Percentiles rank a stretch among this genome's conserved stretches.
Conservation (phyloP, 2,329 filamentous ascomycete genomes). For the Xylaria sp. region DNA sequence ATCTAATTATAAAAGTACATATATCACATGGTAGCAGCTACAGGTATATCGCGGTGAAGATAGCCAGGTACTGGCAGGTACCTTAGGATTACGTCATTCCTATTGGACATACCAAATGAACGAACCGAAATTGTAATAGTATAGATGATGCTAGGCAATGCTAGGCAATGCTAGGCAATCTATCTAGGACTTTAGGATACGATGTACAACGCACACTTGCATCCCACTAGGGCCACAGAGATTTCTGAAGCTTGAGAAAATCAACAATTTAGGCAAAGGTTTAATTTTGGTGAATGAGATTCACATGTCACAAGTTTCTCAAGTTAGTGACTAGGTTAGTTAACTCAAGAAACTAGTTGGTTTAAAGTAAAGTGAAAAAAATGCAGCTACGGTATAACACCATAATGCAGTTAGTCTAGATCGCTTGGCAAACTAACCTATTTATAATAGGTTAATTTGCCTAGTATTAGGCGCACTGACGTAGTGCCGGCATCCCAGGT, state of each 20-base stretch:
- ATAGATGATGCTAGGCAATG: background rate
- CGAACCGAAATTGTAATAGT: background rate
- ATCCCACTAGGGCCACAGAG: background rate
- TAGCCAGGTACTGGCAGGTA: background rate
- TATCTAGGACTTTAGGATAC: too few relatives aligned
- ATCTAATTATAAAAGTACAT: background rate
- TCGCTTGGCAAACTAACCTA: background rate
- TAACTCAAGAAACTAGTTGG: background rate
- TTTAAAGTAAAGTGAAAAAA: background rate
- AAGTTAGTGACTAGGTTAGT: background rate
- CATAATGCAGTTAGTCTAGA: background rate
- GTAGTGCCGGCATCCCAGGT: background rate
- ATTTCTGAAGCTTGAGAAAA: too few relatives aligned
- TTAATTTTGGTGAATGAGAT: too few relatives aligned
- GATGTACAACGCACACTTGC: background rate
- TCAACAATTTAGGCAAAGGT: too few relatives aligned
- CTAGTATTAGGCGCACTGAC: background rate
- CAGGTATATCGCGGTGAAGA: background rate
- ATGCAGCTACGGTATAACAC: background rate
- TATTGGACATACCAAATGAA: background rate
- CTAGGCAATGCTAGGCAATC: too few relatives aligned
- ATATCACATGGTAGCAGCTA: background rate
- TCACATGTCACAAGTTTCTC: too few relatives aligned
- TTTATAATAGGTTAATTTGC: background rate
- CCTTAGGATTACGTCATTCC: background rate